Evolutionary conservation across 2,329 filamentous ascomycete species (phyloP), one percentile per base, ranked within the genome.

Genomic region (Tolypocladium cylindrosporum): DNA sequence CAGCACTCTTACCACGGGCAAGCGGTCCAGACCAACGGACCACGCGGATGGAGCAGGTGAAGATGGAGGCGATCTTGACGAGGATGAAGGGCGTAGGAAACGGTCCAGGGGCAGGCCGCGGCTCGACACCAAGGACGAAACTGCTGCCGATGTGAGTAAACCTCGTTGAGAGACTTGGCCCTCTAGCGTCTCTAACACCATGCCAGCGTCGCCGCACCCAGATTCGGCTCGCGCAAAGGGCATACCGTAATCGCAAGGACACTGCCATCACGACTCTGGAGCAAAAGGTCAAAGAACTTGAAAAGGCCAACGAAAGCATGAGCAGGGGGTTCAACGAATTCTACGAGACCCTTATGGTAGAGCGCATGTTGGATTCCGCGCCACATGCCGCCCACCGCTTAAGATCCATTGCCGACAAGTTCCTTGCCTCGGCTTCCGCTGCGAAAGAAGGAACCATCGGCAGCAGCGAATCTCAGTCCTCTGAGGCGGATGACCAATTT

Each of bases 221-320:
- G 69, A 94, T 96, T 62, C 86, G 91, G 31, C 81, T 93, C 57
- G 91, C 91, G 2, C 91, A 96, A 70, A 79, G 91, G 63, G 90
- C 90, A 1, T 96, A 96, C 68, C 84, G 91, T 19, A 84, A 88
- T 66, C 86, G 91, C 55, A 96, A 96, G 72, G 91, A 96, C 68
- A 87, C 82, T 27, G 88, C 89, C 6, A 93, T 96, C 58, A 81
- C 84, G 36, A 84, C 83, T 1, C 78, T 96, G 13, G 87, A 91
- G 67, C 80, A 83, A 57, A 81, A 86, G 60, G 89, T 93, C 34
- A 76, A 85, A 57, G 79, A 83, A 31, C 80, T 95, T n/a, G 82
- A 87, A 59, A 78, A 79, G 16, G 83, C 81, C 27, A 87, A 92
- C 60, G 81, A 88, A 58, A 82, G 88, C 64, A 90, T 95, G 85